A percentile compares a stretch with the other conserved stretches of the same genome.
phyloP scores from a whole-genome alignment of 805 yeast genomes.

The Pichia sporocuriosa region DNA sequence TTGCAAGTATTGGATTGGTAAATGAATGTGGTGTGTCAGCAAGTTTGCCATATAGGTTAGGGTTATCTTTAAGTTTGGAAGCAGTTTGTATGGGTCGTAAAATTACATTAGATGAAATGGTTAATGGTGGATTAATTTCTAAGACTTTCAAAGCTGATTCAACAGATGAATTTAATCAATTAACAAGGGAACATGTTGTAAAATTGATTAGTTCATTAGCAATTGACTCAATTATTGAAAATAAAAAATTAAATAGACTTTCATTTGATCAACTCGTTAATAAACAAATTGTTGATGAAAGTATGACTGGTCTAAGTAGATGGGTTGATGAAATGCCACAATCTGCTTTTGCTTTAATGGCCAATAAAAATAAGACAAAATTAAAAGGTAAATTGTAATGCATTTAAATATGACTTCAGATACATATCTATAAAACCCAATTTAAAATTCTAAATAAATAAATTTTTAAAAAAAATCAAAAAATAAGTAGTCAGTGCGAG shows the following conservation, averaged over 20 bases:
- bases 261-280: constrained; percentile 32
- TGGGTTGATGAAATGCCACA: constrained; percentile 77
- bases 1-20: constrained; percentile 74
- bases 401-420: too few relatives aligned
- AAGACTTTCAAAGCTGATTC: constrained; percentile 39
- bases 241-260: constrained; percentile 37
- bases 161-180: constrained; percentile 37
- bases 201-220: constrained; percentile 38
- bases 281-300: constrained; percentile 57
- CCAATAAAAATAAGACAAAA: not conserved
- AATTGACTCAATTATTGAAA: constrained; percentile 36
- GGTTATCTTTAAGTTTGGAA: constrained; percentile 66
- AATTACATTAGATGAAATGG: constrained; percentile 51
- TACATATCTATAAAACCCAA: too few relatives aligned
- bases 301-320: constrained; percentile 56
- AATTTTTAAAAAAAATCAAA: constrained; percentile 7
- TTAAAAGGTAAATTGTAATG: constrained; percentile 3
- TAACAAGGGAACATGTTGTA: constrained; percentile 31
- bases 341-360: constrained; percentile 30
- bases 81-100: constrained; percentile 66
- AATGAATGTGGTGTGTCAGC: constrained; percentile 75
- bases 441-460: not conserved
- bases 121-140: constrained; percentile 54
- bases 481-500: constrained; percentile 31
- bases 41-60: constrained; percentile 62